Evolutionary conservation across 2,329 filamentous ascomycete genomes (phyloP), one percentile per base, ranked within the genome.

Genomic region (Neofusicoccum ribis): DNA sequence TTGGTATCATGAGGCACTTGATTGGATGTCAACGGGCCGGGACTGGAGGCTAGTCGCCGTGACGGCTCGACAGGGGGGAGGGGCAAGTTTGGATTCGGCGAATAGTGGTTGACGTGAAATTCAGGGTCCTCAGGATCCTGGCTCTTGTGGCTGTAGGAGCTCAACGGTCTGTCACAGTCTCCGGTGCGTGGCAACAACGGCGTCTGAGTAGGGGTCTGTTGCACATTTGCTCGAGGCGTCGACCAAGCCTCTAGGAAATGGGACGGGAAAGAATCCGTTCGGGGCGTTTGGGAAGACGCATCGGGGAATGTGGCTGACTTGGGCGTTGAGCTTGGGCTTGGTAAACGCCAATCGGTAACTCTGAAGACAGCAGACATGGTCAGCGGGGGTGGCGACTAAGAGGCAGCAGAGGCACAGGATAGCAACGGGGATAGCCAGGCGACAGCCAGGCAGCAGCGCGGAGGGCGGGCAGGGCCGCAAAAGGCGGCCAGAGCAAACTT

Each of bases 101-200:
- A 85, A 70, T 86, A 84, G 73, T 89, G 84, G 70, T 86, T 87
- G 70, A 83, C 84, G 86, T 90, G 87, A 73, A 87, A 83, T 73
- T 75, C 72, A 39, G 77, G 77, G 58, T 80, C 77, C 66, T 79
- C 73, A 17, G 76, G 77, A 6, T 71, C 77, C 54, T 69, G 73
- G 36, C 71, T 68, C 63, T 75, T 73, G 54, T 72, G 72, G 66
- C 72, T 78, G 51, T 76, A 73, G 31, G 73, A 75, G 65, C 71
- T 76, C 65, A 71, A 72, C 34, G 77, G 73, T 49, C 73, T 72
- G 12, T 76, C 73, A 70, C 73, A 67, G 58, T 76, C 71, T 20
- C 73, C 75, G 56, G 77, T 78, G 46, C 76, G 66, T 69, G 76
- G 73, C 65, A 74, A 72, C 14, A 72, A 74, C 37, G 77, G 79